phyloP scores from a whole-genome alignment of 1,284 basidiomycete genomes.

The Cryptococcus maquisensis region DNA sequence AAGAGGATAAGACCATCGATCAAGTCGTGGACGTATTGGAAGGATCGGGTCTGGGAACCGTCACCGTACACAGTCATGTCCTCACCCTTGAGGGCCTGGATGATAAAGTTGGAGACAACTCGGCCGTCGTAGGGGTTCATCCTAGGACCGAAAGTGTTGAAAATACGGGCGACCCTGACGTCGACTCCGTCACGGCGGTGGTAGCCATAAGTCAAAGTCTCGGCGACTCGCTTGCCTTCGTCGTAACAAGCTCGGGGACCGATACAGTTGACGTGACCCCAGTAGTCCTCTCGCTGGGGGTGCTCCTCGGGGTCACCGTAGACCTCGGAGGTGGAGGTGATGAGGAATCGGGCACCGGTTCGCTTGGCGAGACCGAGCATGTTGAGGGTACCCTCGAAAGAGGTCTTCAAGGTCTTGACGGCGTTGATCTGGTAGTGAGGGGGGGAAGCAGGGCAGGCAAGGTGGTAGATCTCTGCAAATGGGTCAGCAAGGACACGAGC shows the following conservation, averaged over 20 bases:
- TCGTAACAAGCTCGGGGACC: constrained; percentile 97
- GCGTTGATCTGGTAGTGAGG: constrained; percentile 94
- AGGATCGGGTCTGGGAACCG: constrained; percentile 90
- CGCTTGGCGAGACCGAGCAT: constrained; percentile 98
- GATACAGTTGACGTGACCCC: constrained; percentile 97
- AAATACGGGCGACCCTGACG: constrained; percentile 91
- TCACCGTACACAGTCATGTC: constrained; percentile 97
- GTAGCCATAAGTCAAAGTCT: constrained; percentile 92
- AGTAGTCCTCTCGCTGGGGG: constrained; percentile 92
- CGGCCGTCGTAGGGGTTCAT: constrained; percentile 96
- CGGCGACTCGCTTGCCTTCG: constrained; percentile 93
- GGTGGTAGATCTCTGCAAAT: constrained; percentile 81
- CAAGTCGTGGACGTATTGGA: constrained; percentile 71
- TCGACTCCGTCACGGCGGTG: constrained; percentile 90
- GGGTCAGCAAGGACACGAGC: not conserved
- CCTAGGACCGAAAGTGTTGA: constrained; percentile 60
- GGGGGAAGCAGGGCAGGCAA: constrained; percentile 92
- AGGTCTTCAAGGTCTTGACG: constrained; percentile 96
- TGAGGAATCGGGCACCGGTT: constrained; percentile 92
- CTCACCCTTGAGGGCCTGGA: constrained; percentile 90
- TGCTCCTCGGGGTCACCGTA: constrained; percentile 97
- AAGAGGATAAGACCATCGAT: constrained; percentile 68
- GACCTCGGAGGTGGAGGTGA: constrained; percentile 87
- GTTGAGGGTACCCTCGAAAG: constrained; percentile 94
- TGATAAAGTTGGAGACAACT: constrained; percentile 97